Base-by-base conservation (phyloP, 768 basidiomycete genomes). In the Boletus reticuloceps region DNA sequence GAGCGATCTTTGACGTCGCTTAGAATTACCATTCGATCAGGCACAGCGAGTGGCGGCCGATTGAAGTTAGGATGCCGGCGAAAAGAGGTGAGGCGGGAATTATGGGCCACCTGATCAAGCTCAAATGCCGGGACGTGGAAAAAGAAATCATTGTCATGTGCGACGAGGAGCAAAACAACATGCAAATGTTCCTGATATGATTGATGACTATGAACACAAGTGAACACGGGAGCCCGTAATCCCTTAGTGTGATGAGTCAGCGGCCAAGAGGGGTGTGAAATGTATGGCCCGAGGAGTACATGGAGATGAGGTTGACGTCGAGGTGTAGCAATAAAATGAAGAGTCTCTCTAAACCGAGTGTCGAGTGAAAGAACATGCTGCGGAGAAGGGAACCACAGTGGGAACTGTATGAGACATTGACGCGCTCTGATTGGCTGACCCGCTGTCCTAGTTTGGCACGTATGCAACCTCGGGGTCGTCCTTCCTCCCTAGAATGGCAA, bases 21-120 rank as follows among this genome's bases (percentile, higher is more conserved):
- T 70, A 58, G 10, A 49, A 37, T 29, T 27, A 46, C 50, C 50
- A 49, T 42, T 57, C 59, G 67, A 69, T 71, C 70, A 71, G 68
- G 68, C 51, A 69, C 68, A 2, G 39, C 16, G 14, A 13, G 22
- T 10, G 55, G 31, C 44, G 50, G 54, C 54, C 56, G 55, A 50
- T 34, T 50, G 40, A 46, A 22, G 32, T 41, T 53, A 52, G 37
- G 53, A 59, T 54, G 36, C 55, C 61, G 51, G 69, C 53, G 53
- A 55, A 47, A 64, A 32, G 63, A 50, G 34, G 31, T 27, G 36
- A 45, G 41, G 27, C 27, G 27, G 27, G 27, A 29, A 29, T 29
- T 29, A 29, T 29, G 29, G 29, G 0, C 29, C 29, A 8, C 29
- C 8, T 29, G 29, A 29, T 29, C 29, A 29, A 29, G 29, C 8